phyloP scores from a whole-genome alignment of 306 rosid species.

The Psophocarpus tetragonolobus region DNA sequence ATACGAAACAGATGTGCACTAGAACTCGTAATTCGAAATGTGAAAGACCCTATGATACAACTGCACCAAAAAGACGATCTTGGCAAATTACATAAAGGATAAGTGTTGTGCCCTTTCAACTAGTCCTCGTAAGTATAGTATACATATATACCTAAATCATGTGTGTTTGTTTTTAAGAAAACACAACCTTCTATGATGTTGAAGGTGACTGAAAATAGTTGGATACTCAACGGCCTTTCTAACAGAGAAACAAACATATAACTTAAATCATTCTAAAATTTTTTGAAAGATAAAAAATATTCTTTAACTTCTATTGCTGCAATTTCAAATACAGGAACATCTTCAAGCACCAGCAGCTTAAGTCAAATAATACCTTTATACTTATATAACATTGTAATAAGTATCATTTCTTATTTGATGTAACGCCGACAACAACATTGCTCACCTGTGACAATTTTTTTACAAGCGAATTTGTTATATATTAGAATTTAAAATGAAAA shows the following conservation, averaged over 20 bases:
- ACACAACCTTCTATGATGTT: too few relatives aligned
- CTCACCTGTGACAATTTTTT: slow-evolving; percentile 68
- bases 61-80: neutral
- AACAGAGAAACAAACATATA: too few relatives aligned
- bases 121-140: slow-evolving; percentile 30
- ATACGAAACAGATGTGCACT: neutral
- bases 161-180: too few relatives aligned
- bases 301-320: slow-evolving; percentile 19
- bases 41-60: neutral
- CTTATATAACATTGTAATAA: neutral
- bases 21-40: neutral
- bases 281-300: neutral
- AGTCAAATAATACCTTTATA: slow-evolving; percentile 25
- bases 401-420: slow-evolving; percentile 74
- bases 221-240: too few relatives aligned
- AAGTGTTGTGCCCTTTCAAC: slow-evolving; percentile 22
- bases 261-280: slow-evolving; percentile 28
- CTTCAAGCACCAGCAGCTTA: slow-evolving; percentile 22
- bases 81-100: slow-evolving; percentile 20
- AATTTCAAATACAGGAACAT: slow-evolving; percentile 32
- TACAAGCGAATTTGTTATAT: neutral
- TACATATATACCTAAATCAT: too few relatives aligned
- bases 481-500: neutral
- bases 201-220: too few relatives aligned
- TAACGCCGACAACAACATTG: slow-evolving; percentile 94